A percentile compares a stretch with the other conserved stretches of the same genome.
These are phyloP conservation scores for Pyrenopolyporus hunteri DNA, from an alignment of 495 filamentous ascomycete genomes.

Conservation along the genomic window DNA sequence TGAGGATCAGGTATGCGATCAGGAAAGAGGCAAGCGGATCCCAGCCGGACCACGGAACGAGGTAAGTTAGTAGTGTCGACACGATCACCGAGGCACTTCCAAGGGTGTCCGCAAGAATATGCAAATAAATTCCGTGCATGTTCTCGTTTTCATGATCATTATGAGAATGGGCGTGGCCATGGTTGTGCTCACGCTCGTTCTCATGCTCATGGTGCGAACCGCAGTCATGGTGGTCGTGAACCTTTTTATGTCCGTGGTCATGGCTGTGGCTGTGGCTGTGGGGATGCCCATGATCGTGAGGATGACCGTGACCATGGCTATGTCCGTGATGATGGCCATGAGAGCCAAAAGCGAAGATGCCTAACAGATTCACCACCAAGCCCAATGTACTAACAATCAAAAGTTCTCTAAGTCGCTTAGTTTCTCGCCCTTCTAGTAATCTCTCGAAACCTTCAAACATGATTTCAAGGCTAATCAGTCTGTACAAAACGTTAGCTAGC, in stretches of 20 bases:
- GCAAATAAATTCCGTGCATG: constrained; percentile 98
- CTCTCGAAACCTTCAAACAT: constrained; percentile 93
- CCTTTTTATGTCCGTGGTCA: constrained; percentile 46
- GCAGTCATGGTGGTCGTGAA: constrained; percentile 42
- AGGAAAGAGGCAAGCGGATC: constrained; percentile 93
- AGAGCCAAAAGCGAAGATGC: constrained; percentile 84
- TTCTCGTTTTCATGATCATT: constrained; percentile 86
- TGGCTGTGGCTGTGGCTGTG: constrained; percentile 46
- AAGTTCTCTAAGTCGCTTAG: constrained; percentile 83
- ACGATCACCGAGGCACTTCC: constrained; percentile 94
- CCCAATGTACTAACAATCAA: constrained; percentile 85
- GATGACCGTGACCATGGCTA: constrained; percentile 36
- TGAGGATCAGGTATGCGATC: constrained; percentile 91
- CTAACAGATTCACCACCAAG: constrained; percentile 86
- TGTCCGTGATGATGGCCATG: constrained; percentile 71
- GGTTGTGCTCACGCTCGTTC: constrained; percentile 44
- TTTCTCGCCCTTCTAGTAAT: constrained; percentile 77
- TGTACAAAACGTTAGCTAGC: constrained; percentile 45
- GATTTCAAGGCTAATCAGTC: constrained; percentile 94
- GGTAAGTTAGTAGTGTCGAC: constrained; percentile 85
- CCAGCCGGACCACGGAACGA: constrained; percentile 89
- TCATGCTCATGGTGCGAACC: constrained; percentile 41
- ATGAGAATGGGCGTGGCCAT: constrained; percentile 54
- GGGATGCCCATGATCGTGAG: constrained; percentile 40
- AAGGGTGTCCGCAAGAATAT: constrained; percentile 93